phyloP scores from a whole-genome alignment of 2,329 filamentous ascomycete genomes.

The Shiraia sp. region DNA sequence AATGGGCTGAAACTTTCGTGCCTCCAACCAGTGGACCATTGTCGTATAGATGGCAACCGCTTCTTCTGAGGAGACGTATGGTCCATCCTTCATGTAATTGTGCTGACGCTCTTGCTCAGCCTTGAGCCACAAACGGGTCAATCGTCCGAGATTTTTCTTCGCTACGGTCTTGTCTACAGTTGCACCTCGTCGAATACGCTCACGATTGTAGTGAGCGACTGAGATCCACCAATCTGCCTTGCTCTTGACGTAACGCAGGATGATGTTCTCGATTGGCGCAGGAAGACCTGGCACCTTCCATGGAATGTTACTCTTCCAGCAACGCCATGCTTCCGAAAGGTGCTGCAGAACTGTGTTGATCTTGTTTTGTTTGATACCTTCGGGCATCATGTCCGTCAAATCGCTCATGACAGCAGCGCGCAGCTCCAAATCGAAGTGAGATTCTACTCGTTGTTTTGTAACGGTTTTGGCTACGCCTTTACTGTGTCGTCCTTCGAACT shows the following conservation, averaged over 20 bases:
- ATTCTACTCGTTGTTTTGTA: slow-evolving; percentile 98
- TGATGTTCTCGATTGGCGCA: slow-evolving; percentile 98
- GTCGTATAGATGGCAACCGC: slow-evolving; percentile 99
- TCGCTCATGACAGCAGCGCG: slow-evolving; percentile 98
- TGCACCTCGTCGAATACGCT: slow-evolving; percentile 92
- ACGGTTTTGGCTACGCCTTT: slow-evolving; percentile 99
- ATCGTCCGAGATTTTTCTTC: slow-evolving; percentile 95
- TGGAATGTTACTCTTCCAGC: slow-evolving; percentile 99
- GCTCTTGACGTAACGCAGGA: slow-evolving; percentile 96
- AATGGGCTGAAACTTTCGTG: slow-evolving; percentile 96
- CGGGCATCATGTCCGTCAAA: slow-evolving; percentile 99
- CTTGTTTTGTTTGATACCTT: slow-evolving; percentile 99
- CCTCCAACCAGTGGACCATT: slow-evolving; percentile 98
- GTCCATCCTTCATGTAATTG: slow-evolving; percentile 99
- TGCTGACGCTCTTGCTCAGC: slow-evolving; percentile 97
- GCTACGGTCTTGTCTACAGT: slow-evolving; percentile 99
- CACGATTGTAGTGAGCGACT: slow-evolving; percentile 97
- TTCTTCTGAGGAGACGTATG: slow-evolving; percentile 97
- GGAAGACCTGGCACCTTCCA: slow-evolving; percentile 98
- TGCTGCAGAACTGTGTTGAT: slow-evolving; percentile 97
- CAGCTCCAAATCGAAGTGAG: slow-evolving; percentile 95
- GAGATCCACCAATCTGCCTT: slow-evolving; percentile 99
- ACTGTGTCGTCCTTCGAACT: slow-evolving; percentile 97
- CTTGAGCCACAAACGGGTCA: slow-evolving; percentile 96
- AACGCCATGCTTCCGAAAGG: slow-evolving; percentile 96